Evolutionary conservation across 108 stramenopile species (phyloP).

Genomic region (Cyclotella atomus): DNA sequence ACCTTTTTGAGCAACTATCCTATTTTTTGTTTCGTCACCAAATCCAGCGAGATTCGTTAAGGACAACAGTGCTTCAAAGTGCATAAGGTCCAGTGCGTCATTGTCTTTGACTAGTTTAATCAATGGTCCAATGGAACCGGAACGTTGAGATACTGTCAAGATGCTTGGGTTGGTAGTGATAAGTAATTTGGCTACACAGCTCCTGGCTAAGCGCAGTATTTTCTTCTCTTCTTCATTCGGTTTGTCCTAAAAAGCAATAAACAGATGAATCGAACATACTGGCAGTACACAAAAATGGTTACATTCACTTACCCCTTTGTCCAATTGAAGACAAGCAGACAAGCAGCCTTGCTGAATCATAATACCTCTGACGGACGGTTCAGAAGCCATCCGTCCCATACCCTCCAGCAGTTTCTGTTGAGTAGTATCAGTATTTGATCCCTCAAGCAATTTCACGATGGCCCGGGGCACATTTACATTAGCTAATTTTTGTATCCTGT

Average conservation of each 20-base stretch:
- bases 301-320: constrained; percentile 58
- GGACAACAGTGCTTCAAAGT: constrained; percentile 94
- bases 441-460: constrained; percentile 83
- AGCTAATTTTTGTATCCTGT: constrained; percentile 79
- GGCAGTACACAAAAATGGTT: neutral
- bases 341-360: constrained; percentile 97
- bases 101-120: constrained; percentile 85
- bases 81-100: constrained; percentile 88
- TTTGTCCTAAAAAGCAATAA: constrained; percentile 34
- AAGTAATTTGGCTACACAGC: constrained; percentile 93
- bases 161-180: constrained; percentile 94
- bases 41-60: constrained; percentile 93
- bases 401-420: constrained; percentile 71
- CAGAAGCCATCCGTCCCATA: constrained; percentile 86
- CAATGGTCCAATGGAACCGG: constrained; percentile 89
- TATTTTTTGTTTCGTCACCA: constrained; percentile 88
- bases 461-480: constrained; percentile 84
- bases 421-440: constrained; percentile 77
- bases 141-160: constrained; percentile 87
- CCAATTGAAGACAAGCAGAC: constrained; percentile 75
- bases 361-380: constrained; percentile 79
- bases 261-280: neutral
- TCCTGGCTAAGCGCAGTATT: constrained; percentile 74
- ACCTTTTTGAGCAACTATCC: constrained; percentile 86
- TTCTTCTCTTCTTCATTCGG: constrained; percentile 73